phyloP scores from a whole-genome alignment of 2,329 filamentous ascomycete genomes.

The Hypoxylon sp. region DNA sequence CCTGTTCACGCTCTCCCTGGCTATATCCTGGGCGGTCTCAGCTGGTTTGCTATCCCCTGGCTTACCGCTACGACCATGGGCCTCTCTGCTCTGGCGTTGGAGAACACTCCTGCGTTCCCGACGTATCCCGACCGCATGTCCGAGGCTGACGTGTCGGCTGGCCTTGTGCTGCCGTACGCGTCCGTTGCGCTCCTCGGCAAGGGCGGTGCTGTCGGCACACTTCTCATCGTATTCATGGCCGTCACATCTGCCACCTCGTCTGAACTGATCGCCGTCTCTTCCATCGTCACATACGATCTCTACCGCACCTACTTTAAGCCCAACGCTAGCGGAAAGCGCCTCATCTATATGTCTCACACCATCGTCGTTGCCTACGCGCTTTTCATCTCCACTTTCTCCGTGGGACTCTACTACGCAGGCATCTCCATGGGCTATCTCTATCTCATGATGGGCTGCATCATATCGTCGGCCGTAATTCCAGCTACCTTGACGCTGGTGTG shows the following conservation, averaged over 20 bases:
- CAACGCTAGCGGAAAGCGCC: constrained; percentile 72
- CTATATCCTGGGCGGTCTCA: constrained; percentile 85
- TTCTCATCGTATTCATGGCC: constrained; percentile 88
- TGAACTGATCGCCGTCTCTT: constrained; percentile 86
- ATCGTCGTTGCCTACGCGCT: constrained; percentile 76
- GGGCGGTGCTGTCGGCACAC: constrained; percentile 79
- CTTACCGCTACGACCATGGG: constrained; percentile 89
- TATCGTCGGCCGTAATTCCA: constrained; percentile 84
- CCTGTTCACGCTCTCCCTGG: constrained; percentile 87
- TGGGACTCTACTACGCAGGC: constrained; percentile 75
- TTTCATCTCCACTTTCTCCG: constrained; percentile 79
- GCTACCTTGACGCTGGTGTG: constrained; percentile 82
- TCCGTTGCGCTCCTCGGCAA: constrained; percentile 83
- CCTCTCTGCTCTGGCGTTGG: constrained; percentile 79
- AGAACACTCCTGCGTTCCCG: constrained; percentile 75
- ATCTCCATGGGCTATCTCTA: constrained; percentile 91
- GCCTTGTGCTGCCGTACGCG: constrained; percentile 84
- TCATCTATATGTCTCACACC: constrained; percentile 82
- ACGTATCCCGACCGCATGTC: constrained; percentile 77
- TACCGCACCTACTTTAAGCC: constrained; percentile 90
- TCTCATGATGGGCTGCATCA: constrained; percentile 90
- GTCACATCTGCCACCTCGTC: constrained; percentile 85
- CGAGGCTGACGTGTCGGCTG: constrained; percentile 78
- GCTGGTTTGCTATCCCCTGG: constrained; percentile 95
- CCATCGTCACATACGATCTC: constrained; percentile 87